Conservation (phyloP, 306 rosid genomes). For the Argentina anserina region DNA sequence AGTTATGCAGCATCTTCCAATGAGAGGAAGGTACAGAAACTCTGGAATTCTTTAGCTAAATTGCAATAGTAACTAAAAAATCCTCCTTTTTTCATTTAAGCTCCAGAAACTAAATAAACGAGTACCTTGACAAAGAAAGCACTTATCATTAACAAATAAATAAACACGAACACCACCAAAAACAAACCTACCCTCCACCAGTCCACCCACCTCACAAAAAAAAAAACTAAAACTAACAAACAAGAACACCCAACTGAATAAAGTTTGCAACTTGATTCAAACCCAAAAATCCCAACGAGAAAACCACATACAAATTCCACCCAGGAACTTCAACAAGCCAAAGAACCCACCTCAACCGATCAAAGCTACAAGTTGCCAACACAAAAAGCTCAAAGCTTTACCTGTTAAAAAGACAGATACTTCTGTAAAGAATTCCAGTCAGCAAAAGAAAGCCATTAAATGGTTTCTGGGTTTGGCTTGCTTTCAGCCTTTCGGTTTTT, state of each 20-base stretch:
- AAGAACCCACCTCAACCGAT: not conserved
- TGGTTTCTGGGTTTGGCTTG: not conserved
- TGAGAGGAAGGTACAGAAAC: not conserved
- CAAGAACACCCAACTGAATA: not conserved
- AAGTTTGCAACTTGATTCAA: not conserved
- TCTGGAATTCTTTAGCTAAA: not conserved
- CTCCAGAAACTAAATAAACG: too few relatives aligned
- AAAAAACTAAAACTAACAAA: not conserved
- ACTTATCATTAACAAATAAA: not conserved
- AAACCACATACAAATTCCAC: not conserved
- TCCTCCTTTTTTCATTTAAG: not conserved
- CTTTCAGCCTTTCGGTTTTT: not conserved
- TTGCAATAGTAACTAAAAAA: not conserved
- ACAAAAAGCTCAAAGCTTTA: conserved; percentile 4
- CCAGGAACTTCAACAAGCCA: not conserved
- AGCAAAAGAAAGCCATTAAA: not conserved
- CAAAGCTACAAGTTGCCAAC: not conserved
- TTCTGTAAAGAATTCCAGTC: not conserved
- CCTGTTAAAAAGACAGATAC: not conserved
- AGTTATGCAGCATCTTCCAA: not conserved
- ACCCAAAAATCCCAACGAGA: not conserved
- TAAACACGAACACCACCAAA: not conserved
- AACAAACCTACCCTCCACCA: not conserved
- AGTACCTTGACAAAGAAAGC: not conserved
- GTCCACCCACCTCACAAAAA: not conserved